Conservation (phyloP, 768 basidiomycete species). For the Mycena leptocephala region DNA sequence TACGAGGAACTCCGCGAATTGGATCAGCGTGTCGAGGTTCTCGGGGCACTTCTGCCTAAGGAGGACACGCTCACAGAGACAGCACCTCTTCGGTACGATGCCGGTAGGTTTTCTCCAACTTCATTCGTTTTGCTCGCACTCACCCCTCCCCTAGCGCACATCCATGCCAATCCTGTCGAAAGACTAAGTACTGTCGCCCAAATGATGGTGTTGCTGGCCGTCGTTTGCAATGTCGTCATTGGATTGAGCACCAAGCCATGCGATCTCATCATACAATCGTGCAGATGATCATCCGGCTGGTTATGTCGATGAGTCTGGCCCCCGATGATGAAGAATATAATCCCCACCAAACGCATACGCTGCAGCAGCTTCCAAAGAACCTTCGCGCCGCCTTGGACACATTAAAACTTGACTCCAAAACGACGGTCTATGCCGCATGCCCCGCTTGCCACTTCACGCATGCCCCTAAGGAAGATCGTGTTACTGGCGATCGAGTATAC, state of each 20-base stretch:
- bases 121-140: background rate
- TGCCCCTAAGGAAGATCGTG: constrained; percentile 12
- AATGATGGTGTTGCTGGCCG: constrained; percentile 22
- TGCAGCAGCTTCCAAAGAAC: constrained; percentile 34
- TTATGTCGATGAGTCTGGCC: constrained; percentile 15
- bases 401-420: constrained; percentile 30
- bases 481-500: constrained; percentile 13
- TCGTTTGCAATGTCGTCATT: constrained; percentile 32
- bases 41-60: background rate
- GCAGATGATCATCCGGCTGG: constrained; percentile 12
- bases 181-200: constrained; percentile 21
- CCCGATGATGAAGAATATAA: background rate
- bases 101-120: background rate
- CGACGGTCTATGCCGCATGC: constrained; percentile 35
- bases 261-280: constrained; percentile 25
- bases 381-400: constrained; percentile 24
- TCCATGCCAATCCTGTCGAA: constrained; percentile 2
- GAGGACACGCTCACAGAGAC: background rate
- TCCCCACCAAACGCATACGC: constrained; percentile 4
- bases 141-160: constrained; percentile 7
- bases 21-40: constrained; percentile 1
- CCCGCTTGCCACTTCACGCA: constrained; percentile 35
- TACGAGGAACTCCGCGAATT: constrained; percentile 2
- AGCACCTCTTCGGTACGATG: constrained; percentile 4
- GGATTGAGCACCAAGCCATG: constrained; percentile 1